Evolutionary conservation across 768 basidiomycete genomes (phyloP).

Genomic region (Mycena chlorophos): DNA sequence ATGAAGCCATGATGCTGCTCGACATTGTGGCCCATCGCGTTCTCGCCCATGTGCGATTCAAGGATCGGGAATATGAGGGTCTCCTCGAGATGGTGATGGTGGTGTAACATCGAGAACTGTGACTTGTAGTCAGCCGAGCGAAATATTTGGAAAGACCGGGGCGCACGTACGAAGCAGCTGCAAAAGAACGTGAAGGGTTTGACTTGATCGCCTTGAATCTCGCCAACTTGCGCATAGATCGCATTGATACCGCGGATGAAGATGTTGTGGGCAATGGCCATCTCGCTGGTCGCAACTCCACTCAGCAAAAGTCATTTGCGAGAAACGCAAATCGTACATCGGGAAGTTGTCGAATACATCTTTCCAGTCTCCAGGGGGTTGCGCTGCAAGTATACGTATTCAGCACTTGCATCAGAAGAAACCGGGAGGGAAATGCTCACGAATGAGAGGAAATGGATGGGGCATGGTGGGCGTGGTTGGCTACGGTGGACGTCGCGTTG

Average conservation of each 20-base stretch:
- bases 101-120: constrained; percentile 16
- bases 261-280: constrained; percentile 26
- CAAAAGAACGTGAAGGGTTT: constrained; percentile 22
- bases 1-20: constrained; percentile 24
- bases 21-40: constrained; percentile 19
- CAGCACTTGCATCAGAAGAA: not conserved
- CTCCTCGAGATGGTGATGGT: constrained; percentile 27
- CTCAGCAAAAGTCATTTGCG: not conserved
- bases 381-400: not conserved
- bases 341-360: constrained; percentile 16
- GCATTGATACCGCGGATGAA: constrained; percentile 27
- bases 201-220: constrained; percentile 17
- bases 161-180: constrained; percentile 9
- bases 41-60: constrained; percentile 16
- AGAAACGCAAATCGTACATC: not conserved
- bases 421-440: not conserved
- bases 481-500: too few species aligned
- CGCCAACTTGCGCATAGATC: constrained; percentile 19
- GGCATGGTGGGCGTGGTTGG: not conserved
- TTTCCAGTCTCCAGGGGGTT: constrained; percentile 12
- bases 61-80: constrained; percentile 22
- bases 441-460: not conserved
- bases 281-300: constrained; percentile 17
- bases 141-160: not conserved
- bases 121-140: not conserved